Percentiles rank a stretch among this genome's conserved stretches.
Evolutionary conservation across 2,329 filamentous ascomycete species (phyloP).

Genomic region (Mollisiaceae sp.): DNA sequence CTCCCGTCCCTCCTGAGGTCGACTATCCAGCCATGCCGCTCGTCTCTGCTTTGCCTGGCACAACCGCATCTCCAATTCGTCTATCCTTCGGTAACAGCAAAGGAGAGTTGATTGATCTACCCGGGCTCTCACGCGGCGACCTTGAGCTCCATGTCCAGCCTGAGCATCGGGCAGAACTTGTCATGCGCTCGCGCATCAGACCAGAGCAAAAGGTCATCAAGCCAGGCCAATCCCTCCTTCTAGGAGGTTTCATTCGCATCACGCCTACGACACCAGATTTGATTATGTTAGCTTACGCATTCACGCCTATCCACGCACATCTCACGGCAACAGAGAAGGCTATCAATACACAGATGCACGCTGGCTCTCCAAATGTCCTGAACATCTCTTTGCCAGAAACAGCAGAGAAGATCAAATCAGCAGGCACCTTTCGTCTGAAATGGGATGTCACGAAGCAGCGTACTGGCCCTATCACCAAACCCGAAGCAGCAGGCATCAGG

Average conservation of each 20-base stretch:
- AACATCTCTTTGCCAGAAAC: slow-evolving; percentile 67
- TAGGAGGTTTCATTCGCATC: slow-evolving; percentile 87
- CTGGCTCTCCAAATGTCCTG: slow-evolving; percentile 61
- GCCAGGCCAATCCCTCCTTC: slow-evolving; percentile 77
- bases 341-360: slow-evolving; percentile 70
- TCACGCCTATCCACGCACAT: slow-evolving; percentile 79
- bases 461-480: slow-evolving; percentile 73
- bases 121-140: slow-evolving; percentile 77
- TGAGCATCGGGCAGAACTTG: slow-evolving; percentile 67
- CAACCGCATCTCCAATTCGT: slow-evolving; percentile 92
- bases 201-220: slow-evolving; percentile 77
- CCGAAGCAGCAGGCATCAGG: slow-evolving; percentile 64
- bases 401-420: slow-evolving; percentile 65
- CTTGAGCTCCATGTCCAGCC: slow-evolving; percentile 74
- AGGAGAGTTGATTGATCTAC: slow-evolving; percentile 92
- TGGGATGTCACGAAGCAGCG: slow-evolving; percentile 85
- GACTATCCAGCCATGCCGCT: slow-evolving; percentile 84
- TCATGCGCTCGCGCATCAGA: slow-evolving; percentile 79
- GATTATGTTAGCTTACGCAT: slow-evolving; percentile 81
- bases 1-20: slow-evolving; percentile 74
- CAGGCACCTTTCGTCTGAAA: slow-evolving; percentile 75
- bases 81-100: slow-evolving; percentile 85
- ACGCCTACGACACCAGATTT: slow-evolving; percentile 71
- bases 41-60: slow-evolving; percentile 86
- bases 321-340: slow-evolving; percentile 83